These are phyloP conservation scores for Quercus glauca DNA, from an alignment of 306 rosid genomes.

Conservation along the genomic window DNA sequence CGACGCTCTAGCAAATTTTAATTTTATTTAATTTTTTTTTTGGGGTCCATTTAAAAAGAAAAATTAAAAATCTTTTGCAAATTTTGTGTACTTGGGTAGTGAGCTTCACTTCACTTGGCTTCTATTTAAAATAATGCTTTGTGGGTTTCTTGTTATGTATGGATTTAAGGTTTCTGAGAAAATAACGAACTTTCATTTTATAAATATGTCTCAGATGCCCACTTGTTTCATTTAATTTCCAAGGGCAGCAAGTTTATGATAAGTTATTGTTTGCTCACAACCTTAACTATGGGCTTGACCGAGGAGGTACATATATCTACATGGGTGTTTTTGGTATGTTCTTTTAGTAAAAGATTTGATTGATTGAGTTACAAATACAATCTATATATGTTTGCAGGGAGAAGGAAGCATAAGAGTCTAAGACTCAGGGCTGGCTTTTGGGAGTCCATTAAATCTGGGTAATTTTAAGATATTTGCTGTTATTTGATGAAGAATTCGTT, in stretches of 20 bases:
- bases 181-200: background rate
- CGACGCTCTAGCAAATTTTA: background rate
- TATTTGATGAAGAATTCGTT: background rate
- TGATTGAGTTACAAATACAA: background rate
- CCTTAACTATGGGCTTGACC: conserved; percentile 26
- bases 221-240: conserved; percentile 39
- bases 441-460: conserved; percentile 97
- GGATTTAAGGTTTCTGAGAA: background rate
- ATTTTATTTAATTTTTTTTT: too few relatives aligned
- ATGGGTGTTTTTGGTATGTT: background rate
- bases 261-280: conserved; percentile 40
- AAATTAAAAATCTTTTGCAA: too few relatives aligned
- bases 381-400: conserved; percentile 36
- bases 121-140: background rate
- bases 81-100: too few relatives aligned
- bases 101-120: too few relatives aligned
- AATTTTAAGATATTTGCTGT: conserved; percentile 4
- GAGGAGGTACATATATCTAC: conserved; percentile 32
- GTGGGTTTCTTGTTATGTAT: background rate
- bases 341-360: background rate
- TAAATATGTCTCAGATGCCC: conserved; percentile 42
- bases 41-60: too few relatives aligned
- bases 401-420: conserved; percentile 48
- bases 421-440: conserved; percentile 78
- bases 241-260: conserved; percentile 27